phyloP scores from a whole-genome alignment of 768 basidiomycete genomes.

The Coprinellus aureogranulatus region DNA sequence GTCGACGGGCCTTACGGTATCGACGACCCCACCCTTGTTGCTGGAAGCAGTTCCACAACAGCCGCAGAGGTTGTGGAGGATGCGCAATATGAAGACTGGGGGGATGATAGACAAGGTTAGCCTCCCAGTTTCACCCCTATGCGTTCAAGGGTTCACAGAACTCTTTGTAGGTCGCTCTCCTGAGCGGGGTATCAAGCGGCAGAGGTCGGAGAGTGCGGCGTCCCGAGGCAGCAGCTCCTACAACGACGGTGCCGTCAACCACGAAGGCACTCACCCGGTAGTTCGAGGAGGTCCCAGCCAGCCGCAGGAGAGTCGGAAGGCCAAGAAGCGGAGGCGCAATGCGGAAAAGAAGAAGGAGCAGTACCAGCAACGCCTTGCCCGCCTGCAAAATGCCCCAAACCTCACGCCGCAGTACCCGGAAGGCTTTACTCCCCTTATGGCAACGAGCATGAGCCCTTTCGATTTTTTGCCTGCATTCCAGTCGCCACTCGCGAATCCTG shows the following conservation, averaged over 20 bases:
- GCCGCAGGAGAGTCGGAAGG: conserved; percentile 34
- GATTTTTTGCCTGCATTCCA: not conserved
- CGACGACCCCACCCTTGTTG: too few species aligned
- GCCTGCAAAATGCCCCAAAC: not conserved
- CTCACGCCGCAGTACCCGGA: not conserved
- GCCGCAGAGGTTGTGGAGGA: too few species aligned
- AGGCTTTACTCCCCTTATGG: not conserved
- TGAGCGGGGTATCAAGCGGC: not conserved
- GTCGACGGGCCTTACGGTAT: too few species aligned
- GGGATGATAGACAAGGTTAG: too few species aligned
- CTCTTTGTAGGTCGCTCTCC: not conserved
- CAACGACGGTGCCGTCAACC: too few species aligned
- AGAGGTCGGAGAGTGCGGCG: not conserved
- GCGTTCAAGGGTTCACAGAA: not conserved
- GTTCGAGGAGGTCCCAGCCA: not conserved
- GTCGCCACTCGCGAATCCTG: not conserved
- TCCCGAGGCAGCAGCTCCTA: not conserved
- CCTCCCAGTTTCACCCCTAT: not conserved
- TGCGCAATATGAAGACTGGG: too few species aligned
- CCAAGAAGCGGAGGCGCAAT: conserved; percentile 39
- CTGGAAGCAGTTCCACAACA: too few species aligned
- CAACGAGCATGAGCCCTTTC: not conserved
- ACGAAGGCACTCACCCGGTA: not conserved
- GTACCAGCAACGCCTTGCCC: conserved; percentile 11
- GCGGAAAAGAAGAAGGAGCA: conserved; percentile 32